These are phyloP conservation scores for Casuarina cunninghamiana DNA, from an alignment of 306 rosid species.

Conservation along the genomic window DNA sequence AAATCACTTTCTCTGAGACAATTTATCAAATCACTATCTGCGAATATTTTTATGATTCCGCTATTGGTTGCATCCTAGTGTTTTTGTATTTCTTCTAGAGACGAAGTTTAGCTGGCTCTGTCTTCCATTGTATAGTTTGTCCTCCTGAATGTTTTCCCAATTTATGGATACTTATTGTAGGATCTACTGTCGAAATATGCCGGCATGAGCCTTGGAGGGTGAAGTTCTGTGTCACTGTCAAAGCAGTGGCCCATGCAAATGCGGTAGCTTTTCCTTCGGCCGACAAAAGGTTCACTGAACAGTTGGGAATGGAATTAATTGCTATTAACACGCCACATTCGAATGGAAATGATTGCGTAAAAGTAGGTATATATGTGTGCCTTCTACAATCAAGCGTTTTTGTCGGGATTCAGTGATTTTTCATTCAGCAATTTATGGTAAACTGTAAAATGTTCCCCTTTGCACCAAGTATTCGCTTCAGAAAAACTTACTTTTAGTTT, in stretches of 20 bases:
- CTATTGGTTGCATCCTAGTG: not conserved
- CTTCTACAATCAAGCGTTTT: not conserved
- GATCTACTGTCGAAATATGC: slow-evolving; percentile 10
- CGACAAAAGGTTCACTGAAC: not conserved
- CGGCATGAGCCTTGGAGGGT: slow-evolving; percentile 1
- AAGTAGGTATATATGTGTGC: not conserved
- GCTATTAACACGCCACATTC: not conserved
- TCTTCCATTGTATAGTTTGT: not conserved
- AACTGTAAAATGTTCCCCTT: too few species aligned
- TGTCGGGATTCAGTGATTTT: not conserved
- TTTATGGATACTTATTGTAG: not conserved
- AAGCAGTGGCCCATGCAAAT: not conserved
- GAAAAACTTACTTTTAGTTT: too few species aligned
- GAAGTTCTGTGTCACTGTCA: not conserved
- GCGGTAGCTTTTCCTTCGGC: not conserved
- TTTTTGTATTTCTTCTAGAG: too few species aligned
- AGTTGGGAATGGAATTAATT: not conserved
- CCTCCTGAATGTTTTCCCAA: not conserved
- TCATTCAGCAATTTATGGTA: too few species aligned
- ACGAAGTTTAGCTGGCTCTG: not conserved
- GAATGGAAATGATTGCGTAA: not conserved
- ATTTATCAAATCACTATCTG: too few species aligned
- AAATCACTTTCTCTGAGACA: not conserved
- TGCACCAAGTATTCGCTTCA: too few species aligned
- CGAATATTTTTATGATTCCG: not conserved